phyloP scores from a whole-genome alignment of 257 asterid genomes.

The Ligustrum vulgare region DNA sequence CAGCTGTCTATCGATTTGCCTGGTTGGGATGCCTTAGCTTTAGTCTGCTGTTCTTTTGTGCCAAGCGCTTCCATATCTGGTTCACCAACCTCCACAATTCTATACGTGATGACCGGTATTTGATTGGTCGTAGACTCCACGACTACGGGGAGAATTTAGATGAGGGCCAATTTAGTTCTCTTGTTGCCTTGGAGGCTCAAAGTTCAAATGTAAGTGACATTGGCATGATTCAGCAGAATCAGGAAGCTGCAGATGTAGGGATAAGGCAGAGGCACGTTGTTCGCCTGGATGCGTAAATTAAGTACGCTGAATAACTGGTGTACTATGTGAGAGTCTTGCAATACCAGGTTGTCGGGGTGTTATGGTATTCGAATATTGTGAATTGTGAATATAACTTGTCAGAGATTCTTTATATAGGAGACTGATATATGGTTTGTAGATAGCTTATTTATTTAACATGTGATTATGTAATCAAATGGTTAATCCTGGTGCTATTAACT shows the following conservation, averaged over 20 bases:
- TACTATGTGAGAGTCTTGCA: not conserved
- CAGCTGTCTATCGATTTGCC: constrained; percentile 89
- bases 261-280: constrained; percentile 60
- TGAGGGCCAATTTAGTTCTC: constrained; percentile 30
- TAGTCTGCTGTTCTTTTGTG: constrained; percentile 71
- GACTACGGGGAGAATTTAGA: constrained; percentile 63
- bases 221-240: constrained; percentile 18
- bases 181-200: constrained; percentile 8
- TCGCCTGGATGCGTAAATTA: constrained; percentile 40
- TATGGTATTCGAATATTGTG: not conserved
- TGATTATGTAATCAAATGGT: not conserved
- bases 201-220: constrained; percentile 8
- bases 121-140: constrained; percentile 93
- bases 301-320: not conserved
- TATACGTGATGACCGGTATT: constrained; percentile 88
- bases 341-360: not conserved
- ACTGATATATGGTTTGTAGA: not conserved
- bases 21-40: constrained; percentile 91
- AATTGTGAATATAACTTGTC: not conserved
- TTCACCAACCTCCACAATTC: constrained; percentile 95
- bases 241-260: constrained; percentile 44
- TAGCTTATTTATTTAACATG: not conserved
- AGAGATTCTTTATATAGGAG: not conserved
- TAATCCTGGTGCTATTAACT: not conserved
- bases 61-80: constrained; percentile 92